These are phyloP conservation scores for Gelatoporia subvermispora DNA, from an alignment of 768 basidiomycete species.

Conservation along the genomic window DNA sequence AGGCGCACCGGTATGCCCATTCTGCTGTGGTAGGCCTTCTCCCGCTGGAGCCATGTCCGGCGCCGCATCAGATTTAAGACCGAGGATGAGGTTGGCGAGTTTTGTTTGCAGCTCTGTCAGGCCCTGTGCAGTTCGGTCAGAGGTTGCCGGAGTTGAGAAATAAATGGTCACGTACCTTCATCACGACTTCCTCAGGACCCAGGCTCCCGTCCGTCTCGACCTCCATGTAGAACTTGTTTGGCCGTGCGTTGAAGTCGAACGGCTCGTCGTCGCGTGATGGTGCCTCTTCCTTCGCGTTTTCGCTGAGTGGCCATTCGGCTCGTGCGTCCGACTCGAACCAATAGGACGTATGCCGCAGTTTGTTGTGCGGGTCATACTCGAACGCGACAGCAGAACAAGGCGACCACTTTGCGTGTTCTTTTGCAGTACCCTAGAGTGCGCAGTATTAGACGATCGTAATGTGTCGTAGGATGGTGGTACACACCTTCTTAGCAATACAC, in stretches of 20 bases:
- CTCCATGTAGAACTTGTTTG: constrained; percentile 88
- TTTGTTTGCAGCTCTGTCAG: constrained; percentile 76
- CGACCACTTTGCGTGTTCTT: constrained; percentile 99
- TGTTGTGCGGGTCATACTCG: constrained; percentile 98
- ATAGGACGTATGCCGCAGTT: constrained; percentile 89
- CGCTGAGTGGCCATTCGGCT: constrained; percentile 87
- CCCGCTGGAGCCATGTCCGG: constrained; percentile 6
- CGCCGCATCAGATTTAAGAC: constrained; percentile 43
- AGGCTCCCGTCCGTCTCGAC: constrained; percentile 93
- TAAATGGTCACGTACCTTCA: constrained; percentile 50
- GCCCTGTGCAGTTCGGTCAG: constrained; percentile 41
- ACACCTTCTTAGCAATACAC: constrained; percentile 93
- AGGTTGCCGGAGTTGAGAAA: not conserved
- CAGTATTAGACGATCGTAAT: not conserved
- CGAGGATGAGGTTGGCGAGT: constrained; percentile 73
- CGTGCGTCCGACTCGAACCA: constrained; percentile 86
- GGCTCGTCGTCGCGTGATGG: constrained; percentile 70
- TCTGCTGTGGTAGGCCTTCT: constrained; percentile 7
- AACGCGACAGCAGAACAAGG: constrained; percentile 93
- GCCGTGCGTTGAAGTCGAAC: constrained; percentile 87
- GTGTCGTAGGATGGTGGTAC: constrained; percentile 8
- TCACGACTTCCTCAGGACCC: constrained; percentile 82
- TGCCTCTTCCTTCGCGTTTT: constrained; percentile 84
- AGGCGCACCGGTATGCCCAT: constrained; percentile 14
- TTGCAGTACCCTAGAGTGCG: constrained; percentile 79